Evolutionary conservation across 441 rosid species (phyloP).

Genomic region (Erysimum cheiri): DNA sequence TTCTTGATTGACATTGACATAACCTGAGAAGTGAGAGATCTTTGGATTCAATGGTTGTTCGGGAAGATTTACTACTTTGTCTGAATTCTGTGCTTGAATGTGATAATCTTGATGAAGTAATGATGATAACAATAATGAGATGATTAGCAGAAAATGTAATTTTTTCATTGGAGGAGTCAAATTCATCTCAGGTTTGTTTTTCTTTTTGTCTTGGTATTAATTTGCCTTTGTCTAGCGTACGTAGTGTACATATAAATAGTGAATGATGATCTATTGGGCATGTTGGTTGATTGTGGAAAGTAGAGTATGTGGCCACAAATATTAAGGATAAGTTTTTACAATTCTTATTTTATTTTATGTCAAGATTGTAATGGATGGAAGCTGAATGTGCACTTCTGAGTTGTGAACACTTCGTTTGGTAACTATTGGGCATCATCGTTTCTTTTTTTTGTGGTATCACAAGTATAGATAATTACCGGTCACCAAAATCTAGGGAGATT

Average conservation of each 20-base stretch:
- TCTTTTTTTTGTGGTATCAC: neutral
- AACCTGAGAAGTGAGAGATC: constrained; percentile 65
- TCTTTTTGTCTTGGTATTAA: constrained; percentile 7
- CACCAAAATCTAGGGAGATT: neutral
- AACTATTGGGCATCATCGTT: neutral
- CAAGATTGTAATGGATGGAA: constrained; percentile 23
- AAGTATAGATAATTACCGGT: neutral
- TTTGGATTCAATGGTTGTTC: constrained; percentile 54
- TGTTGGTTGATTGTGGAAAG: constrained; percentile 31
- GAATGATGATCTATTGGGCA: constrained; percentile 5
- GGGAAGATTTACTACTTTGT: constrained; percentile 55
- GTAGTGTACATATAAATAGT: constrained; percentile 21
- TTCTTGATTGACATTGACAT: constrained; percentile 56
- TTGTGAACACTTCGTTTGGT: constrained; percentile 25
- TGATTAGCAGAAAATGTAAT: constrained; percentile 10
- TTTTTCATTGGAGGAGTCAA: constrained; percentile 13
- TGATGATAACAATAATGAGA: constrained; percentile 26
- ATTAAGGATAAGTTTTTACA: constrained; percentile 34
- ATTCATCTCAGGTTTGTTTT: constrained; percentile 20
- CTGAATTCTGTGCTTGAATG: constrained; percentile 47
- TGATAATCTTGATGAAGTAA: constrained; percentile 31
- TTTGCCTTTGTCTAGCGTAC: constrained; percentile 12
- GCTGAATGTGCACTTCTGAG: constrained; percentile 33
- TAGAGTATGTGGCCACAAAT: constrained; percentile 40
- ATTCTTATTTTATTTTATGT: constrained; percentile 12